These are phyloP conservation scores for Phytophthora agathidicida DNA, from an alignment of 352 stramenopile genomes.

Conservation along the genomic window DNA sequence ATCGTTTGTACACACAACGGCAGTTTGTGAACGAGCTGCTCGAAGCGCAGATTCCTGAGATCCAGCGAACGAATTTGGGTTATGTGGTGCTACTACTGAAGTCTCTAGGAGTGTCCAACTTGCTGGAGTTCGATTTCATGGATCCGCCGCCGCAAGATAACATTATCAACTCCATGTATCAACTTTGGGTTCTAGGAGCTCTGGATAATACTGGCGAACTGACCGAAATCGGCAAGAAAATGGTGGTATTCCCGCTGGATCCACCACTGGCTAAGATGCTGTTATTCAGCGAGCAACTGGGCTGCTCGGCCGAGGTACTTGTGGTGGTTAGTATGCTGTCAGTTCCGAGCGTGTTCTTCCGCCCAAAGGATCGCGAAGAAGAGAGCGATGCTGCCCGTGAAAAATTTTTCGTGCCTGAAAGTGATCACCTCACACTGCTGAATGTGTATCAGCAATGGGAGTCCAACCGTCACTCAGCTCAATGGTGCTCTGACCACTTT, in stretches of 20 bases:
- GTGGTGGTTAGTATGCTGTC: constrained; percentile 98
- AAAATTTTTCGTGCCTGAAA: constrained; percentile 99
- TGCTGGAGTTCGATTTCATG: constrained; percentile 99
- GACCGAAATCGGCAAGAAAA: constrained; percentile 95
- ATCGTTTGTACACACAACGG: constrained; percentile 97
- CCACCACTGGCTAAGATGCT: constrained; percentile 96
- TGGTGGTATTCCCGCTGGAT: constrained; percentile 99
- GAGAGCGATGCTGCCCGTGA: constrained; percentile 97
- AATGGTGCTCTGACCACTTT: constrained; percentile 97
- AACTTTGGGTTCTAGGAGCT: constrained; percentile 98
- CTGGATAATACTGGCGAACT: constrained; percentile 98
- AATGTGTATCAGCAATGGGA: constrained; percentile 97
- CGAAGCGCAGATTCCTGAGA: constrained; percentile 97
- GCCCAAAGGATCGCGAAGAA: constrained; percentile 96
- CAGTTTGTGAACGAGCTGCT: constrained; percentile 98
- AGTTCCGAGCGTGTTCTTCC: constrained; percentile 97
- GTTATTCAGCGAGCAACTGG: constrained; percentile 93
- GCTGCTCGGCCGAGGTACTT: constrained; percentile 95
- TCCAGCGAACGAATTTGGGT: constrained; percentile 98
- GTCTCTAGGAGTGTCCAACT: constrained; percentile 95
- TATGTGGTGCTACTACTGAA: constrained; percentile 99
- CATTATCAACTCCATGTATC: constrained; percentile 99
- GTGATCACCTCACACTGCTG: constrained; percentile 96
- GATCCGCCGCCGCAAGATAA: constrained; percentile 96
- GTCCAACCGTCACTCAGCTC: constrained; percentile 94